Base-by-base conservation (phyloP, 2,329 filamentous ascomycete genomes). In the Didymellaceae sp. region DNA sequence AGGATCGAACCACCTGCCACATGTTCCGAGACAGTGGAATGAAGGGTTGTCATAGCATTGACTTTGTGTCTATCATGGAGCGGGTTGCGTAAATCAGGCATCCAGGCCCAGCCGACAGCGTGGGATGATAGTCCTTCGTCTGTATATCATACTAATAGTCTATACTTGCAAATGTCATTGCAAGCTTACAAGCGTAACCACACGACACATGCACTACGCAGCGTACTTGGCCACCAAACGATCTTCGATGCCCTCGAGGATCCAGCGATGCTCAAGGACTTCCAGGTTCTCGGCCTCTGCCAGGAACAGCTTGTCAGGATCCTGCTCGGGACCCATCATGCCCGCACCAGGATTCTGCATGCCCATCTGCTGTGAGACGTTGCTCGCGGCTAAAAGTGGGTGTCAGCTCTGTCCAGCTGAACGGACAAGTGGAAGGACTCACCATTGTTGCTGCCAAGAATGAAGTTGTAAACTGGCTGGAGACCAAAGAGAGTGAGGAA, bases 401-500 rank as follows among this genome's bases (percentile, higher is more conserved):
- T 8, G 51, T 77, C 51, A 78, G 73, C 55, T 53, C 51, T 32
- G 39, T 33, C 42, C n/a, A 14, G n/a, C 25, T 14, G 20, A 18
- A 24, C 41, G 44, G 33, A 34, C 30, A 33, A 37, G 22, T 30
- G 18, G 14, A 34, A 18, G 48, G 33, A 77, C 86, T 74, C 80
- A 97, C 92, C 87, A 74, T 97, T 97, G 67, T 99, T 95, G 73
- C 89, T 96, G 7, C 94, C 94, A 11, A 99, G 82, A 40, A 99
- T 87, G 73, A 97, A 97, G 70, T 94, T 96, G 74, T 99, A 99
- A 50, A 99, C 92, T 45, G 93, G 91, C 74, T 97, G 93, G 50
- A 99, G 80, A 37, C 95, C 94, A 72, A 99, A 97, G 58, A 99
- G 86, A 68, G 95, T 97, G 61, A 99, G 78, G 71, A 99, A 97